Evolutionary conservation across 2,329 filamentous ascomycete species (phyloP), one percentile per base, ranked within the genome.

Genomic region (Alternaria hordeiaustralica): DNA sequence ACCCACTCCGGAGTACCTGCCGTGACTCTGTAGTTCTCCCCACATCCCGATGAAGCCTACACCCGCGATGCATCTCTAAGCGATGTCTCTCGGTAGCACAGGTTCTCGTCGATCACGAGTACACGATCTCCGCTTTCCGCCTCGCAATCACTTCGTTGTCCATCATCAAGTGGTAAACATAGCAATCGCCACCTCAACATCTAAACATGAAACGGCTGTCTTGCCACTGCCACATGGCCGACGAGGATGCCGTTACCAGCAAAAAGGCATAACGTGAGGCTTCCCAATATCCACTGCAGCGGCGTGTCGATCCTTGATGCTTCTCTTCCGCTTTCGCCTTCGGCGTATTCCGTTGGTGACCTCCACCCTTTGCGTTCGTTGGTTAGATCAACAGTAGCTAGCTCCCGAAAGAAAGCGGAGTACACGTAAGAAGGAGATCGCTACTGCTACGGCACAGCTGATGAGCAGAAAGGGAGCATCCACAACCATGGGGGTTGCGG

Each of bases 211-310:
- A 41, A 46, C 23, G 12, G 30, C 21, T 5, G 4, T 44, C 36
- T 58, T 55, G 63, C 63, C 57, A 63, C 50, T 60, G 51, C 57
- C 65, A 63, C 57, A 61, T 57, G 60, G 63, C 51, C 36, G 28
- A 45, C 59, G 41, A 49, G 56, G 43, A 60, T 59, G 50, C 18
- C 15, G 46, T 5, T 56, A 41, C 46, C n/a, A 33, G 26, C 53
- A 54, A 36, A 11, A 47, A 44, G 21, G 30, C 26, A 41, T n/a
- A 58, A 26, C 5, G 23, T 36, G 43, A 58, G 36, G 50, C 36
- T 57, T 50, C 25, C 25, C 46, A 57, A 56, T 61, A 63, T 21
- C 58, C 55, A 60, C 25, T 47, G 50, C 51, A 58, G 41, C 53
- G 45, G 46, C 54, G n/a, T 57, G 61, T 33, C 23, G 28, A 66